Evolutionary conservation across 1,284 basidiomycete species (phyloP).

Genomic region (Mycena citricolor): DNA sequence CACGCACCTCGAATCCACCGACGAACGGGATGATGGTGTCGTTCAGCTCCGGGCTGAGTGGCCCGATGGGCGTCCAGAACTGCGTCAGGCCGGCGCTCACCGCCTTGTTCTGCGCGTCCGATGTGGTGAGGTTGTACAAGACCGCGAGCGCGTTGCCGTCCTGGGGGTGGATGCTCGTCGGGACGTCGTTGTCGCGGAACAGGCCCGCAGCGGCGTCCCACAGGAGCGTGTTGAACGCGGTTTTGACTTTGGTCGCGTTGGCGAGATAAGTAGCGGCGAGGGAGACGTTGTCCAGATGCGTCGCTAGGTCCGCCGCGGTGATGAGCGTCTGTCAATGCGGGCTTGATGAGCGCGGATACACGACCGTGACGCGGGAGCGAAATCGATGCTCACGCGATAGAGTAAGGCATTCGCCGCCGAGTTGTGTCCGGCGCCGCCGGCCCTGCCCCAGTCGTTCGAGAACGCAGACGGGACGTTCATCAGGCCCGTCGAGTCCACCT

Average conservation of each 20-base stretch:
- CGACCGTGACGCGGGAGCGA: background rate
- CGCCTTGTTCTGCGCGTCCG: slow-evolving; percentile 37
- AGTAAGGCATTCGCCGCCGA: slow-evolving; percentile 49
- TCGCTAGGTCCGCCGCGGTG: slow-evolving; percentile 48
- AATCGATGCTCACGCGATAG: slow-evolving; percentile 39
- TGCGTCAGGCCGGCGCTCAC: slow-evolving; percentile 44
- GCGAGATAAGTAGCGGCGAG: slow-evolving; percentile 36
- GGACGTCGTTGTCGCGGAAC: slow-evolving; percentile 46
- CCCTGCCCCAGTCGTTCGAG: slow-evolving; percentile 49
- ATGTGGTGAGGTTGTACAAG: slow-evolving; percentile 48
- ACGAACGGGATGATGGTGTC: slow-evolving; percentile 54
- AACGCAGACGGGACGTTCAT: slow-evolving; percentile 45
- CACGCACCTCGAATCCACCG: slow-evolving; percentile 46
- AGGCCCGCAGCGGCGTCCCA: slow-evolving; percentile 44
- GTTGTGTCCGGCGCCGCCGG: slow-evolving; percentile 47
- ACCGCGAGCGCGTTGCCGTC: slow-evolving; percentile 53
- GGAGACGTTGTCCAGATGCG: slow-evolving; percentile 35
- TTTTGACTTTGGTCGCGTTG: slow-evolving; percentile 46
- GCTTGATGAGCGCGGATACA: too few species aligned
- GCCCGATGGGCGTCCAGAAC: slow-evolving; percentile 51
- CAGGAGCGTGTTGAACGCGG: slow-evolving; percentile 42
- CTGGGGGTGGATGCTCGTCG: slow-evolving; percentile 44
- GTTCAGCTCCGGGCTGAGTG: slow-evolving; percentile 49
- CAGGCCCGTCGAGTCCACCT: slow-evolving; percentile 45
- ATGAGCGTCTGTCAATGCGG: slow-evolving; percentile 39